Evolutionary conservation across 2,329 filamentous ascomycete species (phyloP), one percentile per base, ranked within the genome.

Genomic region (Trichophyton verrucosum): DNA sequence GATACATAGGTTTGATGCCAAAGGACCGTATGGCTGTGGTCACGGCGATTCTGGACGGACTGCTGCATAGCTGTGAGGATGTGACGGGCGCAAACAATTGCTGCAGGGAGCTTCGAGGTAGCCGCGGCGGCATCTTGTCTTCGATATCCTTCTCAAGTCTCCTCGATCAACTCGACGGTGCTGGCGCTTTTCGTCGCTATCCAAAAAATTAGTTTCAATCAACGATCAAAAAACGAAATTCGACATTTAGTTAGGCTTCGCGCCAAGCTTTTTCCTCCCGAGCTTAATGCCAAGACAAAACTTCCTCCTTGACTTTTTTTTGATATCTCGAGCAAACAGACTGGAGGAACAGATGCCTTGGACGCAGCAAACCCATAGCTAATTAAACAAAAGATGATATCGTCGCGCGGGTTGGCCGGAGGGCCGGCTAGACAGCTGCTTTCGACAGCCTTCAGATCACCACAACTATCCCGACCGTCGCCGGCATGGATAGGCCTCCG

Each of bases 1-100:
- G 75, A 63, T 79, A 79, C 66, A 83, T 78, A n/a, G 83, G 82
- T 71, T 79, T 79, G 69, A 86, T 84, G 64, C 78, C 77, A 64
- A 79, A 77, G 42, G 68, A 66, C 60, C 76, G 74, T 62, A 65
- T 36, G 60, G 63, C 67, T 38, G 33, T 66, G 60, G 58, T 42
- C 30, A 24, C 22, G 55, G 20, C 3, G 36, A 44, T 42, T 57
- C 40, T 57, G 15, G 51, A 55, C 1, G 51, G n/a, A 38, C 13
- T 36, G 59, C 57, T 44, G 60, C 57, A 46, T 38, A 36, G 27
- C 27, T 36, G 51, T 27, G 24, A 20, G 30, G 57, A 24, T 15
- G 58, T 15, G 68, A 61, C 38, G 62, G 65, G 4, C 65, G 64
- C 53, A 42, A 64, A 46, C 46, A 68, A 66, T 63, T 73, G 69